These are phyloP conservation scores for Umbilicus rupestris DNA, from an alignment of 164 flowering plant species.

Conservation along the genomic window DNA sequence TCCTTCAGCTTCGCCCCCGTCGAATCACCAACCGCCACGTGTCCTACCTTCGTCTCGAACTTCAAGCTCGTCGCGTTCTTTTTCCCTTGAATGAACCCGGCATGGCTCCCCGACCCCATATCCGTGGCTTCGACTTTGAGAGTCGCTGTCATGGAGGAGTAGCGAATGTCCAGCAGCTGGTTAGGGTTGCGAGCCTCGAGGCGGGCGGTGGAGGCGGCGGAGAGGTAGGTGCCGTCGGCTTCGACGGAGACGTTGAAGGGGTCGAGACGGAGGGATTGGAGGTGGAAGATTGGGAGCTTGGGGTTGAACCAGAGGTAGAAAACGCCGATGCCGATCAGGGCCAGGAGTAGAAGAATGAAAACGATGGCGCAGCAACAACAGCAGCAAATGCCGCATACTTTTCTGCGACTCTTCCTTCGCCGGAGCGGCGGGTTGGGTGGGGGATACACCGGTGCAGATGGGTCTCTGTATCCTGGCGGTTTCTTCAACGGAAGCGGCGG, in stretches of 20 bases:
- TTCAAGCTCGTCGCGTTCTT: constrained; percentile 36
- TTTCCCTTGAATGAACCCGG: constrained; percentile 30
- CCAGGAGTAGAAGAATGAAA: constrained; percentile 18
- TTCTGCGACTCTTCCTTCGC: constrained; percentile 17
- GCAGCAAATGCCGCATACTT: constrained; percentile 32
- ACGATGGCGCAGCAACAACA: constrained; percentile 21
- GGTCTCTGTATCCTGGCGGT: constrained; percentile 60
- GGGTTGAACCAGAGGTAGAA: constrained; percentile 57
- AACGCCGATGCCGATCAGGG: constrained; percentile 12
- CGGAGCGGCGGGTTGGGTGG: constrained; percentile 23
- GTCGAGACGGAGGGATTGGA: constrained; percentile 29
- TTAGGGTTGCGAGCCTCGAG: constrained; percentile 46
- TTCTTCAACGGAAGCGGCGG: constrained; percentile 29
- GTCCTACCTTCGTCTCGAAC: constrained; percentile 21
- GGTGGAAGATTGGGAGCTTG: constrained; percentile 37
- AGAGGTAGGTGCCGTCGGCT: constrained; percentile 38
- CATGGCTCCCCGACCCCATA: constrained; percentile 24
- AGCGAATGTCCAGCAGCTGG: constrained; percentile 22
- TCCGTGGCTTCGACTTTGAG: constrained; percentile 17
- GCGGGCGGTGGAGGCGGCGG: constrained; percentile 20
- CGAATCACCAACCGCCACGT: constrained; percentile 22
- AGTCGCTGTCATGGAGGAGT: constrained; percentile 19
- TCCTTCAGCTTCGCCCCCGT: constrained; percentile 25
- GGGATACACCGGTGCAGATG: constrained; percentile 13
- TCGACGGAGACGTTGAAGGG: constrained; percentile 27